phyloP scores from a whole-genome alignment of 2,329 filamentous ascomycete species.

The Pseudocercospora ulei region DNA sequence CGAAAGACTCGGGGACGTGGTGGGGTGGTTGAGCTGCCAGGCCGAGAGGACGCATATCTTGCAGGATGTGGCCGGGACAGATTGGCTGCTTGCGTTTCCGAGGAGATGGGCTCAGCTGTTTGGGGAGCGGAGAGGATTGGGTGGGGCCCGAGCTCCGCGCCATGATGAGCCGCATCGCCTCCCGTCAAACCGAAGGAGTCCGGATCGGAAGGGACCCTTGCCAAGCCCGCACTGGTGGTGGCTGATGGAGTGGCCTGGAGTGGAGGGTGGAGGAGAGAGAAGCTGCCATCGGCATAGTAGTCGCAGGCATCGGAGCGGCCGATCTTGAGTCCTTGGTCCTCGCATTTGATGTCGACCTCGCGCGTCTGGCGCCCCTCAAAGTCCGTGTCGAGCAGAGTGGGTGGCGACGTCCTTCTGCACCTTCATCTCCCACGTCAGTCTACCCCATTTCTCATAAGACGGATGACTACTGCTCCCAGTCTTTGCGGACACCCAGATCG shows the following conservation, averaged over 20 bases:
- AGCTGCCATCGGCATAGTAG: constrained; percentile 49
- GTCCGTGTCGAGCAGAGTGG: constrained; percentile 36
- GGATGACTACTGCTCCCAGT: constrained; percentile 40
- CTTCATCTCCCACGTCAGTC: constrained; percentile 33
- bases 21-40: constrained; percentile 34
- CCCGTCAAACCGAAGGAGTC: constrained; percentile 45
- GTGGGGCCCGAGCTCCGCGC: constrained; percentile 38
- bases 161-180: constrained; percentile 39
- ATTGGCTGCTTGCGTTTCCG: constrained; percentile 21
- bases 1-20: constrained; percentile 30
- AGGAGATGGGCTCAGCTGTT: constrained; percentile 26
- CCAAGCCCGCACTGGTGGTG: constrained; percentile 45
- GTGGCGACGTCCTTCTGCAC: constrained; percentile 40
- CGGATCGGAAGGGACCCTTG: constrained; percentile 34
- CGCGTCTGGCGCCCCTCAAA: constrained; percentile 36
- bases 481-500: constrained; percentile 43
- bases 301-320: constrained; percentile 44
- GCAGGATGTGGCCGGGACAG: constrained; percentile 40
- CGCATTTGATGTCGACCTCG: constrained; percentile 34
- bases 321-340: constrained; percentile 35
- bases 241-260: constrained; percentile 40
- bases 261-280: constrained; percentile 48
- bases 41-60: constrained; percentile 35
- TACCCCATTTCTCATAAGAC: constrained; percentile 29
- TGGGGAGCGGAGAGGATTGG: constrained; percentile 36